Evolutionary conservation across 2,329 filamentous ascomycete genomes (phyloP).

Genomic region (Pyricularia pennisetigena): DNA sequence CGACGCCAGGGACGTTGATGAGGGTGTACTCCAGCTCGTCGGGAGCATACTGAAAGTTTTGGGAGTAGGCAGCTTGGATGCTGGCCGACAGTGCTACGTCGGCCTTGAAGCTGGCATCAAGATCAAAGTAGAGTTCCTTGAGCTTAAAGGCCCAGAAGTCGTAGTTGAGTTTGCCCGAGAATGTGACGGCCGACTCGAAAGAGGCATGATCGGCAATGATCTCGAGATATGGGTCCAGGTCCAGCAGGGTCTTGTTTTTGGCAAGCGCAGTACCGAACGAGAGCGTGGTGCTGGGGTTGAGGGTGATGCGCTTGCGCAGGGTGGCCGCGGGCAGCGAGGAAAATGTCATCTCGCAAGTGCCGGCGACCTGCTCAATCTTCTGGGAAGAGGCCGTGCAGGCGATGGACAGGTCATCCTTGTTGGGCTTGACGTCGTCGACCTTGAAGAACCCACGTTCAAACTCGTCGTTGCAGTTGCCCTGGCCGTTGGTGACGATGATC

Average conservation of each 20-base stretch:
- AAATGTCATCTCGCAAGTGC: conserved; percentile 8
- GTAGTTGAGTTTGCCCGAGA: conserved; percentile 31
- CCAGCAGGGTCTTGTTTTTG: conserved; percentile 11
- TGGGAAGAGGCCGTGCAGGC: conserved; percentile 14
- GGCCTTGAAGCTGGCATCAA: conserved; percentile 26
- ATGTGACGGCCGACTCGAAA: conserved; percentile 25
- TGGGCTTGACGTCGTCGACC: conserved; percentile 17
- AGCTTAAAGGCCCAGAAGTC: conserved; percentile 22
- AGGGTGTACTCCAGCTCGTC: conserved; percentile 25
- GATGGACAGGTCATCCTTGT: conserved; percentile 18
- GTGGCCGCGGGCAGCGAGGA: conserved; percentile 1
- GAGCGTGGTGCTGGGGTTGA: conserved; percentile 14
- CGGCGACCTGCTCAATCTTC: background rate
- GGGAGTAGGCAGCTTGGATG: conserved; percentile 21
- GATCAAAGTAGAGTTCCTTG: conserved; percentile 29
- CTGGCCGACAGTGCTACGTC: conserved; percentile 24
- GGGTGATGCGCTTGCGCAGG: background rate
- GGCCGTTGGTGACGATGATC: conserved; percentile 30
- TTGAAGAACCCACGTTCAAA: conserved; percentile 30
- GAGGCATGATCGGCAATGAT: conserved; percentile 23
- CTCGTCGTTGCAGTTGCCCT: conserved; percentile 27
- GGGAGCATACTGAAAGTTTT: conserved; percentile 24
- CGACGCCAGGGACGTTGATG: conserved; percentile 28
- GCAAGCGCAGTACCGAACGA: conserved; percentile 21
- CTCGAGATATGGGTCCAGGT: conserved; percentile 18